Evolutionary conservation across 306 rosid species (phyloP).

Genomic region (Corylus americana): DNA sequence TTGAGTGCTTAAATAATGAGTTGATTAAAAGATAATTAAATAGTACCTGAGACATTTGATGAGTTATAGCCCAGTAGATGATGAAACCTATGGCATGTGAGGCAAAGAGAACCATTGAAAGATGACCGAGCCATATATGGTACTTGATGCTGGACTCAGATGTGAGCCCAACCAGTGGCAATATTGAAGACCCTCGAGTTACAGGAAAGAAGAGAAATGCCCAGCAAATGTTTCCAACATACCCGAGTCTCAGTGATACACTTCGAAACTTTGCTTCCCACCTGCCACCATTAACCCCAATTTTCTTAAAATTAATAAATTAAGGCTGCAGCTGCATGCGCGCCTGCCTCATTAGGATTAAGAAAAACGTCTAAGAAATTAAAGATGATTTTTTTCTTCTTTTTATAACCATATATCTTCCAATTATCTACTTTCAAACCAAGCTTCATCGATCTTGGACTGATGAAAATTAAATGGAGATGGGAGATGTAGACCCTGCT

Average conservation of each 20-base stretch:
- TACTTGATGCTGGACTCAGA: slow-evolving; percentile 72
- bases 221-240: slow-evolving; percentile 69
- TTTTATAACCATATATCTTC: too few species aligned
- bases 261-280: slow-evolving; percentile 72
- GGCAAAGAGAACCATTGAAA: slow-evolving; percentile 58
- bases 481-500: too few species aligned
- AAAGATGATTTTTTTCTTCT: too few species aligned
- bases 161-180: slow-evolving; percentile 60
- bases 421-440: too few species aligned
- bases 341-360: too few species aligned
- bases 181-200: slow-evolving; percentile 61
- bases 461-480: too few species aligned
- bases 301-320: background rate
- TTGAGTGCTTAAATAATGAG: background rate
- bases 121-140: slow-evolving; percentile 74
- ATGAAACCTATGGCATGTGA: slow-evolving; percentile 55
- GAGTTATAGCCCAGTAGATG: slow-evolving; percentile 59
- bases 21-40: background rate
- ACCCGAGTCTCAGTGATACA: slow-evolving; percentile 65
- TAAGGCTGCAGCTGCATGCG: too few species aligned
- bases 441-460: too few species aligned
- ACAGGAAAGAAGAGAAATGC: slow-evolving; percentile 83
- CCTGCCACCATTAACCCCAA: slow-evolving; percentile 29
- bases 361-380: too few species aligned
- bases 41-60: slow-evolving; percentile 51